These are phyloP conservation scores for Prunus kanzakura DNA, from an alignment of 306 rosid genomes.

Conservation along the genomic window DNA sequence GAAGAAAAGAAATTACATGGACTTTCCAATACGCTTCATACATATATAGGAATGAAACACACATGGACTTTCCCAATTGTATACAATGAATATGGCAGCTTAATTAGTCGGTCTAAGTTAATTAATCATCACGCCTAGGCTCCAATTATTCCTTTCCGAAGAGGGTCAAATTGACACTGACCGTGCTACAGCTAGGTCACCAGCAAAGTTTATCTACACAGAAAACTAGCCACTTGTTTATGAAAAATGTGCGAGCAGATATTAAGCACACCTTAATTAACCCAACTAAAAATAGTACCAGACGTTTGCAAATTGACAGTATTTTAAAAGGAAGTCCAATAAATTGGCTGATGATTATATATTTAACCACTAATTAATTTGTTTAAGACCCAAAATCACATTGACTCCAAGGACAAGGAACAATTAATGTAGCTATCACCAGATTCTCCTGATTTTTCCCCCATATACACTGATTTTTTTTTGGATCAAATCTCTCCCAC, in stretches of 20 bases:
- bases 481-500: neutral
- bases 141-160: neutral
- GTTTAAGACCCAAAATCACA: neutral
- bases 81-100: neutral
- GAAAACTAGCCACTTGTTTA: constrained; percentile 11
- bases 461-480: neutral
- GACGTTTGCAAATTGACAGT: neutral
- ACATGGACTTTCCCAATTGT: neutral
- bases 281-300: neutral
- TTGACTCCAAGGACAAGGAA: neutral
- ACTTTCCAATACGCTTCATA: neutral
- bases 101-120: neutral
- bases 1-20: neutral
- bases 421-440: neutral
- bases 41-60: neutral
- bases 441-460: neutral
- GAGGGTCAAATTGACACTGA: constrained; percentile 2
- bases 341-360: neutral
- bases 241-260: neutral
- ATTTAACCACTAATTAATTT: neutral
- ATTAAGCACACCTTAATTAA: neutral
- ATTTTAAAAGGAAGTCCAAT: neutral
- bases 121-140: constrained; percentile 2
- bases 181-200: constrained; percentile 11
- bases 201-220: neutral